Percentiles rank a stretch among this genome's conserved stretches.
Conservation (phyloP, 306 rosid genomes). For the Hippophae tibetana region DNA sequence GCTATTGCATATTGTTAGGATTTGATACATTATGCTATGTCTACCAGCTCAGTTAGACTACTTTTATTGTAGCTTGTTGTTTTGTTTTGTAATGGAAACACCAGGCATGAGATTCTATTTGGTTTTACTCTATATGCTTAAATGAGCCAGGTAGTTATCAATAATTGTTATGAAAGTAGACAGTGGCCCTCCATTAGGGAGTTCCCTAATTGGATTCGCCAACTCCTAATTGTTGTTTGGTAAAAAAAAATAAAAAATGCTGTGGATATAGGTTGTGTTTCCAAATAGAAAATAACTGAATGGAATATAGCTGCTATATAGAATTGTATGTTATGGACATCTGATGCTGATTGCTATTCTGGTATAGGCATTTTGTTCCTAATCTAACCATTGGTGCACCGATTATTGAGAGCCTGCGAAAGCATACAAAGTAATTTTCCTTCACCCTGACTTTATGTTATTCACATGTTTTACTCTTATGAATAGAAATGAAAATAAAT, state of each 20-base stretch:
- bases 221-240: not conserved
- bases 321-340: not conserved
- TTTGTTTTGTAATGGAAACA: not conserved
- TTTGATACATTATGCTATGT: slow-evolving; percentile 18
- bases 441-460: not conserved
- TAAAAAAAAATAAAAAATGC: not conserved
- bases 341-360: slow-evolving; percentile 5
- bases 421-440: slow-evolving; percentile 63
- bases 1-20: slow-evolving; percentile 20
- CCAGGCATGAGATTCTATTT: not conserved
- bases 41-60: not conserved
- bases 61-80: not conserved
- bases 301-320: not conserved
- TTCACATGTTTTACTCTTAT: slow-evolving; percentile 1
- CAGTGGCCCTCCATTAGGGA: no score
- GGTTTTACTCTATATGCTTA: no score
- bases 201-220: not conserved
- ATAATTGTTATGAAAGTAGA: no score
- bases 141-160: no score
- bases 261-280: no score
- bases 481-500: slow-evolving; percentile 6
- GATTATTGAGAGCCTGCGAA: slow-evolving; percentile 83
- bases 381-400: slow-evolving; percentile 95
- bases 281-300: no score
- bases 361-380: slow-evolving; percentile 81